Evolutionary conservation across 768 basidiomycete species (phyloP).

Genomic region (Jaapia argillacea): DNA sequence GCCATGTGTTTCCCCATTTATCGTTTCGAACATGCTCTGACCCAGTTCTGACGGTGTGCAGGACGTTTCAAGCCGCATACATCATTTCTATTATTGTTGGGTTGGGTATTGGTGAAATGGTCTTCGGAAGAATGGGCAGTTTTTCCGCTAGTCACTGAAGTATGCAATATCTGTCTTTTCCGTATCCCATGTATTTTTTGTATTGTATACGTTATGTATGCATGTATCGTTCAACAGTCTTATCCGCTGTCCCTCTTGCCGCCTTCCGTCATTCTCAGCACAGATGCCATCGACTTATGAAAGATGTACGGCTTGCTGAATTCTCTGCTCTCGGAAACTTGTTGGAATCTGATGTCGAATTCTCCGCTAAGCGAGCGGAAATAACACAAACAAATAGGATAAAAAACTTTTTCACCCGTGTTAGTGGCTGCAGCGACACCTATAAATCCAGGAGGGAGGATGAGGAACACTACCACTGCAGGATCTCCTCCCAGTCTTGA

Average conservation of each 20-base stretch:
- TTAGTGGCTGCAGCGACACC: conserved; percentile 3
- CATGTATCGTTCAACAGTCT: conserved; percentile 5
- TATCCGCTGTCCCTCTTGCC: no score
- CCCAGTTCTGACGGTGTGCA: conserved; percentile 18
- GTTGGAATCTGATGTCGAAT: no score
- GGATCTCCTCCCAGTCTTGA: not conserved
- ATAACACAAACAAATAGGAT: conserved; percentile 11
- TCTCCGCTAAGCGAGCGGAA: no score
- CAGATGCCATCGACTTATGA: no score
- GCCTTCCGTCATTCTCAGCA: no score
- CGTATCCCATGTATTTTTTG: not conserved
- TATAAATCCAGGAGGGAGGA: not conserved
- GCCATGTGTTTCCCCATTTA: conserved; percentile 11
- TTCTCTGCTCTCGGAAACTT: no score
- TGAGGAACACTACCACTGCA: no score
- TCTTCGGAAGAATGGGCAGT: conserved; percentile 53
- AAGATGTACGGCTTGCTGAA: no score
- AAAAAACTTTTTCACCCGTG: conserved; percentile 19
- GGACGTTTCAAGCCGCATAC: conserved; percentile 79
- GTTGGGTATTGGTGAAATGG: conserved; percentile 61
- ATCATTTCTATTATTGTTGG: conserved; percentile 66
- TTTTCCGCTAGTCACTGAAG: no score
- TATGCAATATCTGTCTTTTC: no score
- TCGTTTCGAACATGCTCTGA: not conserved
- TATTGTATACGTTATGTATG: not conserved